Evolutionary conservation across 2,329 filamentous ascomycete genomes (phyloP).

Genomic region (Truncatella angustata): DNA sequence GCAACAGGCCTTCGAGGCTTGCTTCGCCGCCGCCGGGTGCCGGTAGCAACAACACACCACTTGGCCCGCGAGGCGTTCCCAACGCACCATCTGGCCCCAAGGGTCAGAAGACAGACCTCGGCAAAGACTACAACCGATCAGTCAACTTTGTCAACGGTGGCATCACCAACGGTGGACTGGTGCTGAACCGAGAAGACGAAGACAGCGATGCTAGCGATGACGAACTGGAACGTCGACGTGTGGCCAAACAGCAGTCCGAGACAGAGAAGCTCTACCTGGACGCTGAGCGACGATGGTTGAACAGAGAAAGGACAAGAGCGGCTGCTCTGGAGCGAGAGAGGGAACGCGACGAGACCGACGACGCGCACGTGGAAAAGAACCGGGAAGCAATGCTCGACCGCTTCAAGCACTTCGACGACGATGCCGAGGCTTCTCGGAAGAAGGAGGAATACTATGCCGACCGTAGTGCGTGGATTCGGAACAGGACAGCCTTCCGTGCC

Average conservation of each 20-base stretch:
- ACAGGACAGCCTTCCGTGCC: conserved; percentile 69
- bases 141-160: conserved; percentile 82
- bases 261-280: conserved; percentile 79
- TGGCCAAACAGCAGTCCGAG: conserved; percentile 71
- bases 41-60: conserved; percentile 68
- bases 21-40: conserved; percentile 62
- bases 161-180: conserved; percentile 56
- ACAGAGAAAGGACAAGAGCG: conserved; percentile 79
- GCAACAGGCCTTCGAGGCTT: conserved; percentile 62
- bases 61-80: conserved; percentile 69
- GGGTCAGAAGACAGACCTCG: conserved; percentile 51
- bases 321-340: conserved; percentile 84
- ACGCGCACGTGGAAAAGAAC: conserved; percentile 60
- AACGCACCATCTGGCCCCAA: conserved; percentile 70
- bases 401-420: conserved; percentile 83
- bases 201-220: conserved; percentile 85
- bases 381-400: conserved; percentile 69
- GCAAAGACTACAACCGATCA: conserved; percentile 50
- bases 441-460: conserved; percentile 83
- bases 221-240: conserved; percentile 73
- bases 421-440: conserved; percentile 72
- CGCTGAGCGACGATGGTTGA: conserved; percentile 86
- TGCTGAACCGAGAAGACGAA: conserved; percentile 71
- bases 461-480: conserved; percentile 79
- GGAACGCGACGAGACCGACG: conserved; percentile 75